Conservation (phyloP, 2,329 filamentous ascomycete species). For the Ophiobolus disseminans region DNA sequence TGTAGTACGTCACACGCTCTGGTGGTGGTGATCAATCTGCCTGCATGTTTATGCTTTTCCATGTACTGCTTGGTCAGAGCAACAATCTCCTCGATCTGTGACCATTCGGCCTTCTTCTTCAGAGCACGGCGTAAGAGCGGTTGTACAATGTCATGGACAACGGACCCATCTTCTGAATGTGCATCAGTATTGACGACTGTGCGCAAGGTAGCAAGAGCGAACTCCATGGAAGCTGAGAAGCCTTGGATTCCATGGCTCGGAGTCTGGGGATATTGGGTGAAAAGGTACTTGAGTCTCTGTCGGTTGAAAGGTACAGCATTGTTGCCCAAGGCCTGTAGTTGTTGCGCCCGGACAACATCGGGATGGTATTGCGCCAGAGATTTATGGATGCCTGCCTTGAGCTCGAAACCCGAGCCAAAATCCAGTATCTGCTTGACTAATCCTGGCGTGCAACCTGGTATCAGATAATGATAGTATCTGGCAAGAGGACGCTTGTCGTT, state of each 20-base stretch:
- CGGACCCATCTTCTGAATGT: slow-evolving; percentile 4
- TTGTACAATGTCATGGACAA: slow-evolving; percentile 23
- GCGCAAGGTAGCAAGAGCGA: slow-evolving; percentile 27
- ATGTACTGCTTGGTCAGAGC: slow-evolving; percentile 26
- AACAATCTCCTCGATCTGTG: slow-evolving; percentile 22
- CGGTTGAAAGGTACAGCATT: slow-evolving; percentile 1
- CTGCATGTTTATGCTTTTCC: slow-evolving; percentile 12
- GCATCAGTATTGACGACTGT: slow-evolving; percentile 9
- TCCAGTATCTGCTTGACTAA: too few species aligned
- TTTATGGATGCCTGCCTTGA: slow-evolving; percentile 3
- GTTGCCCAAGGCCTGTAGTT: slow-evolving; percentile 14
- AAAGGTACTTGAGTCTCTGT: slow-evolving; percentile 10
- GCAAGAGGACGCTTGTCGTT: slow-evolving; percentile 27
- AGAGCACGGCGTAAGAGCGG: slow-evolving; percentile 32
- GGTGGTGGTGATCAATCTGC: slow-evolving; percentile 7
- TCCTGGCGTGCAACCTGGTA: slow-evolving; percentile 35
- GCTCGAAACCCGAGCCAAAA: slow-evolving; percentile 12
- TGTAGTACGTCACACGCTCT: slow-evolving; percentile 24
- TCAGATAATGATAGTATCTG: slow-evolving; percentile 24
- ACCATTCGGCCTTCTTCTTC: slow-evolving; percentile 23
- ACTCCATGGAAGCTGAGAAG: slow-evolving; percentile 38
- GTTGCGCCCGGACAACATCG: slow-evolving; percentile 18
- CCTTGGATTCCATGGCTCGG: slow-evolving; percentile 6
- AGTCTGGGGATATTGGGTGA: slow-evolving; percentile 17
- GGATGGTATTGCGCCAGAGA: slow-evolving; percentile 24